These are phyloP conservation scores for Cinnamomum chago DNA, from an alignment of 164 flowering plant species.

Conservation along the genomic window DNA sequence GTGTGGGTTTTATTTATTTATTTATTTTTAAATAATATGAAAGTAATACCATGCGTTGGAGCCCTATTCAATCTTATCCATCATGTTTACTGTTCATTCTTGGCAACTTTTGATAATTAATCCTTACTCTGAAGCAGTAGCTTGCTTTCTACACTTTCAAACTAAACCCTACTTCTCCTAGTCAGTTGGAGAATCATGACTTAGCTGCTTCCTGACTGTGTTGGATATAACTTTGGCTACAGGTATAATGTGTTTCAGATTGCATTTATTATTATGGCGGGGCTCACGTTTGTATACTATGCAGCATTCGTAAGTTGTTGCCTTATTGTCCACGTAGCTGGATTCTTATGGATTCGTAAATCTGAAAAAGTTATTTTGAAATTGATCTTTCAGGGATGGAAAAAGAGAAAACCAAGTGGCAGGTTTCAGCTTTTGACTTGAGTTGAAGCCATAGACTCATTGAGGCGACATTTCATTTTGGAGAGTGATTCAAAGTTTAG, in stretches of 20 bases:
- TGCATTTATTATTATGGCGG: conserved; percentile 70
- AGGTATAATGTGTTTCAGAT: conserved; percentile 99
- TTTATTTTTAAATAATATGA: background rate
- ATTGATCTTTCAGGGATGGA: conserved; percentile 68
- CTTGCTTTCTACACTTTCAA: background rate
- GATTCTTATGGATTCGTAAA: background rate
- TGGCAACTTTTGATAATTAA: background rate
- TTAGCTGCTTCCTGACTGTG: conserved; percentile 1
- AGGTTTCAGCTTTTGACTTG: conserved; percentile 75
- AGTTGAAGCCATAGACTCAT: conserved; percentile 2
- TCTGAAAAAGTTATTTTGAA: too few species aligned
- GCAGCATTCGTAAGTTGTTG: conserved; percentile 72
- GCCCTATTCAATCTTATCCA: background rate
- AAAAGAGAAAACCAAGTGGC: conserved; percentile 78
- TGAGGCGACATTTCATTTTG: conserved; percentile 8
- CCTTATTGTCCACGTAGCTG: background rate
- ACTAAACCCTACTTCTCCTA: background rate
- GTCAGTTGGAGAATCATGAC: background rate
- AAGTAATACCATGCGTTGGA: background rate
- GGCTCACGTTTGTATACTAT: conserved; percentile 81
- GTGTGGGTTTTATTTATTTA: too few species aligned
- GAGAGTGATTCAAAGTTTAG: conserved; percentile 12
- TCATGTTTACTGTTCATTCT: background rate
- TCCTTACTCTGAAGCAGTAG: too few species aligned
- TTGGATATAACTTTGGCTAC: conserved; percentile 17